A percentile compares a stretch with the other conserved stretches of the same genome.
These are phyloP conservation scores for Lipomyces sp. DNA, from an alignment of 805 yeast genomes.

Conservation along the genomic window DNA sequence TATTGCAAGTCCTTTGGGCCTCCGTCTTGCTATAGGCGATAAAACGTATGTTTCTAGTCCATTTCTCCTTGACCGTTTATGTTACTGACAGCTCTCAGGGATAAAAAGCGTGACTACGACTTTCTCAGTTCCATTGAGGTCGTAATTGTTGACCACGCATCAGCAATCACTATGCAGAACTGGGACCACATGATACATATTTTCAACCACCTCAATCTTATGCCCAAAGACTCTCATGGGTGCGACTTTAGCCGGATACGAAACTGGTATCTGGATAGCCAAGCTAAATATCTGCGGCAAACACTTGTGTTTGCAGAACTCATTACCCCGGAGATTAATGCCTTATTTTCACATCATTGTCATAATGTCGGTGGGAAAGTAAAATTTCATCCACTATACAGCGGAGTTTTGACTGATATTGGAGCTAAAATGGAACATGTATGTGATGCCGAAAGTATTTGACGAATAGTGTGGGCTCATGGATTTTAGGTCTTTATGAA, in stretches of 20 bases:
- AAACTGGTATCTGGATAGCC: conserved; percentile 90
- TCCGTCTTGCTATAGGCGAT: conserved; percentile 76
- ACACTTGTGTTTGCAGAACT: conserved; percentile 75
- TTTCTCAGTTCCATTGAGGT: conserved; percentile 89
- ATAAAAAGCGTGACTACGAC: conserved; percentile 68
- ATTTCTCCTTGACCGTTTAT: conserved; percentile 17
- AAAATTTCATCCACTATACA: conserved; percentile 50
- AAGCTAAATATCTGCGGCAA: conserved; percentile 74
- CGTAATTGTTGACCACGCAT: conserved; percentile 77
- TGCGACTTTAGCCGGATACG: conserved; percentile 91
- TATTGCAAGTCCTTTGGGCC: conserved; percentile 89
- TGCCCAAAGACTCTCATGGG: conserved; percentile 78
- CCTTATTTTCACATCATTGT: conserved; percentile 51
- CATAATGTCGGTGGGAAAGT: conserved; percentile 48
- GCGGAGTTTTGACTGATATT: conserved; percentile 64
- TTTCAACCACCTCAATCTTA: conserved; percentile 69
- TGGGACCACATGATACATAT: conserved; percentile 80
- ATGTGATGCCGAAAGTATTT: background rate
- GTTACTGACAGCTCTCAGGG: conserved; percentile 35
- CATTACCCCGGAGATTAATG: conserved; percentile 79
- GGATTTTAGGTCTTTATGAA: conserved; percentile 57
- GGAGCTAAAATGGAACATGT: conserved; percentile 62
- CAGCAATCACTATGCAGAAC: conserved; percentile 87
- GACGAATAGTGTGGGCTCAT: background rate
- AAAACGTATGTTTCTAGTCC: conserved; percentile 44